Percentiles rank a stretch among this genome's conserved stretches.
These are phyloP conservation scores for Epichloe gansuensis DNA, from an alignment of 2,329 filamentous ascomycete species.

Conservation along the genomic window DNA sequence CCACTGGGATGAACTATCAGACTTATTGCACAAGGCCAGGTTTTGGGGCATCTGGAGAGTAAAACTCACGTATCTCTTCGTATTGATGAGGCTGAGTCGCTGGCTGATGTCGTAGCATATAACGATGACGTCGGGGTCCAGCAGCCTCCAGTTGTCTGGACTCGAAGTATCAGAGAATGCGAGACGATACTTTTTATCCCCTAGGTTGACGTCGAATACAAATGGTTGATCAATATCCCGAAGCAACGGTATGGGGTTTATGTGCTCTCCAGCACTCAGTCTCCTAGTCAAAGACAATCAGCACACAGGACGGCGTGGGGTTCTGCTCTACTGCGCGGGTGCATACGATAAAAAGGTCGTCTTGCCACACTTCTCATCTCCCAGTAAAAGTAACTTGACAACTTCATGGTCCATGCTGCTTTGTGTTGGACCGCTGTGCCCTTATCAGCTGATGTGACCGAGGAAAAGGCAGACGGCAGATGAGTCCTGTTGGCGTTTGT, in stretches of 20 bases:
- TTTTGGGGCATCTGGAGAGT: background rate
- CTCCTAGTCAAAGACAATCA: constrained; percentile 25
- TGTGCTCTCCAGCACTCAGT: constrained; percentile 33
- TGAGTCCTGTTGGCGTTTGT: background rate
- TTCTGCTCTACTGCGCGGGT: background rate
- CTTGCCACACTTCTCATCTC: constrained; percentile 47
- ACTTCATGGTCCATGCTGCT: constrained; percentile 31
- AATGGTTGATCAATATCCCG: constrained; percentile 49
- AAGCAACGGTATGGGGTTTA: constrained; percentile 34
- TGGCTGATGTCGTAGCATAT: constrained; percentile 51
- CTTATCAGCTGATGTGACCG: background rate
- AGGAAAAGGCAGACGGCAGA: background rate
- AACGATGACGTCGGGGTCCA: constrained; percentile 44
- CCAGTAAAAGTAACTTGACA: constrained; percentile 44
- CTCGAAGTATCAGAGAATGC: constrained; percentile 48
- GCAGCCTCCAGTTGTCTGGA: constrained; percentile 45
- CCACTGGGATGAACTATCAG: constrained; percentile 32
- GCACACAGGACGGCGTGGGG: background rate
- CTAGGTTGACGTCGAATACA: constrained; percentile 38
- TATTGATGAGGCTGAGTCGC: constrained; percentile 43
- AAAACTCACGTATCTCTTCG: constrained; percentile 39
- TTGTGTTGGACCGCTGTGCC: background rate
- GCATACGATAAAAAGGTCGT: constrained; percentile 49
- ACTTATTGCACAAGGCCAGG: constrained; percentile 1
- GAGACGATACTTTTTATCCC: constrained; percentile 31